These are phyloP conservation scores for Sphagnum tenellum DNA, from an alignment of 225 moss, liverwort and hornwort species.

Conservation along the genomic window DNA sequence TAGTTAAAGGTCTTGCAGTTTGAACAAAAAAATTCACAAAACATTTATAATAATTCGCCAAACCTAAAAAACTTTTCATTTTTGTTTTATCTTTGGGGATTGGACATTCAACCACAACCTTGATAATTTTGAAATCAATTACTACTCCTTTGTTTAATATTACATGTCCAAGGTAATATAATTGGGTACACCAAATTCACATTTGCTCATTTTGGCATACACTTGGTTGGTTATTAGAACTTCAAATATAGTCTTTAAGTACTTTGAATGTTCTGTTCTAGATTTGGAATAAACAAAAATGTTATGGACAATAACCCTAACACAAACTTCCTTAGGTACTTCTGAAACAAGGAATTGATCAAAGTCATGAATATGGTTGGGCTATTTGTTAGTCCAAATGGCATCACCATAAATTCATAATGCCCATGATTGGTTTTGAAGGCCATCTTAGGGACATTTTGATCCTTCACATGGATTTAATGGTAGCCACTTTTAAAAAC, in stretches of 20 bases:
- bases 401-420: constrained; percentile 6
- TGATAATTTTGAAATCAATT: background rate
- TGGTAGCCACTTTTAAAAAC: constrained; percentile 6
- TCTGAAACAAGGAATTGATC: background rate
- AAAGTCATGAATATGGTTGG: background rate
- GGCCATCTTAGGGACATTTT: background rate
- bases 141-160: background rate
- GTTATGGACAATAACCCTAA: constrained; percentile 1
- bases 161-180: background rate
- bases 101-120: background rate
- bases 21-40: background rate
- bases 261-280: background rate
- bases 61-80: background rate
- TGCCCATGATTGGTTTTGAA: background rate
- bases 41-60: constrained; percentile 1
- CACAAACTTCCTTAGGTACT: background rate
- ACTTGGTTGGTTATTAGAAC: background rate
- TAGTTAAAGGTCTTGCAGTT: background rate
- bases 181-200: background rate
- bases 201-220: background rate
- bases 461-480: constrained; percentile 1
- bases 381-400: constrained; percentile 7
- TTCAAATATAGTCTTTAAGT: background rate
- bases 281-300: constrained; percentile 2
- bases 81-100: background rate